phyloP scores from a whole-genome alignment of 2,329 filamentous ascomycete species.

The Penicillium sp. region DNA sequence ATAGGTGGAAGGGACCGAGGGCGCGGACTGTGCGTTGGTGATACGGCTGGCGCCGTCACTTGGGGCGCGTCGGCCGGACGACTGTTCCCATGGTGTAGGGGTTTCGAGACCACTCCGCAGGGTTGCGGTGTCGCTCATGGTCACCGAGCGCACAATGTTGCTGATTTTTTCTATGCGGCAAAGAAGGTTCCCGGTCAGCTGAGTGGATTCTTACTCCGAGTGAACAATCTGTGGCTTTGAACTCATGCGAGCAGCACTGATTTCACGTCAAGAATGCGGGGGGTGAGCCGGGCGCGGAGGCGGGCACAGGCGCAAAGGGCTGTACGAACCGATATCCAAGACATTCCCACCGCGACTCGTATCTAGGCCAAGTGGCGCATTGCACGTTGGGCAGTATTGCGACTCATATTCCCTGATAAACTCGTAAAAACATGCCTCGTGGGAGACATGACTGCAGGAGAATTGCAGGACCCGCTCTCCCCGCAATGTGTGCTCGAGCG shows the following conservation, averaged over 20 bases:
- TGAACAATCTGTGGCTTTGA: not conserved
- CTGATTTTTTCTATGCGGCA: constrained; percentile 75
- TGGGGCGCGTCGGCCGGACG: constrained; percentile 27
- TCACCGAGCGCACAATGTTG: constrained; percentile 80
- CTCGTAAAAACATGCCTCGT: constrained; percentile 98
- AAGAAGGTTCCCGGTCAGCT: constrained; percentile 18
- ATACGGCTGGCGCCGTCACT: constrained; percentile 29
- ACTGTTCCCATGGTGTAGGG: constrained; percentile 54
- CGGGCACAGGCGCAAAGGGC: not conserved
- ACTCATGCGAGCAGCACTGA: no score
- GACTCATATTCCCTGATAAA: constrained; percentile 93
- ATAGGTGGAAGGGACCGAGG: not conserved
- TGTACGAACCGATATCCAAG: constrained; percentile 70
- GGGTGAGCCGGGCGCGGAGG: no score
- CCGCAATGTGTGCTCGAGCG: constrained; percentile 86
- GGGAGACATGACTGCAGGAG: constrained; percentile 92
- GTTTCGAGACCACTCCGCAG: constrained; percentile 50
- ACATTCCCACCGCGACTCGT: constrained; percentile 90
- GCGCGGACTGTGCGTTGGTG: constrained; percentile 7
- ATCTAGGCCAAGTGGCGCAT: constrained; percentile 85
- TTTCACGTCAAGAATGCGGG: not conserved
- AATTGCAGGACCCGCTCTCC: constrained; percentile 94
- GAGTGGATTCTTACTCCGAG: not conserved
- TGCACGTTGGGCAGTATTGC: constrained; percentile 89
- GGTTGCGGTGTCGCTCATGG: constrained; percentile 56